A percentile compares a stretch with the other conserved stretches of the same genome.
Conservation (phyloP, 371 early-diverging fungal species). For the Mucor mucedo region DNA sequence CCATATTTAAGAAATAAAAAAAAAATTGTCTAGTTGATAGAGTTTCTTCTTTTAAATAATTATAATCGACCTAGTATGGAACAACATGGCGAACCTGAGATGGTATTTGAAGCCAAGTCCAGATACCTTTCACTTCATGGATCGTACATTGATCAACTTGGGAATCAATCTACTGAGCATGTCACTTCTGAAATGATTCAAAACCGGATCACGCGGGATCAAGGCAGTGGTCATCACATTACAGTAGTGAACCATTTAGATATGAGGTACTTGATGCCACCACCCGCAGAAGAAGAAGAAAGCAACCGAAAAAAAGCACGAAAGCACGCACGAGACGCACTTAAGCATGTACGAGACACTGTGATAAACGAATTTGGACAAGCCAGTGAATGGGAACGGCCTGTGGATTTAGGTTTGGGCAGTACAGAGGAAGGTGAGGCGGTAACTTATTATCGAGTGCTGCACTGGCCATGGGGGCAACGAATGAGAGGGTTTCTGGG, state of each 20-base stretch:
- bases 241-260: conserved; percentile 29
- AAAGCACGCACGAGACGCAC: background rate
- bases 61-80: background rate
- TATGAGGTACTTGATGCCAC: background rate
- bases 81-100: background rate
- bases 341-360: background rate
- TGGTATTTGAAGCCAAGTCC: conserved; percentile 4
- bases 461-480: conserved; percentile 35
- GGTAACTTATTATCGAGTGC: conserved; percentile 20
- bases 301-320: background rate
- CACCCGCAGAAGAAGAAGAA: too few species aligned
- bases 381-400: conserved; percentile 14
- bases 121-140: conserved; percentile 20
- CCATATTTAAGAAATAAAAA: too few species aligned
- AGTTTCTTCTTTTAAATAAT: background rate
- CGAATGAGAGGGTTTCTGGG: conserved; percentile 12
- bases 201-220: conserved; percentile 5
- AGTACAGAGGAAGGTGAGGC: background rate
- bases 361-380: conserved; percentile 4
- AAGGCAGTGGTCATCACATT: conserved; percentile 19
- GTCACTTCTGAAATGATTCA: background rate
- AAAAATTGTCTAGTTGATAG: background rate
- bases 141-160: conserved; percentile 7
- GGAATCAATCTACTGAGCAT: background rate
- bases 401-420: conserved; percentile 32